Base-by-base conservation (phyloP, 2,329 filamentous ascomycete species). In the Cercospora sp. region DNA sequence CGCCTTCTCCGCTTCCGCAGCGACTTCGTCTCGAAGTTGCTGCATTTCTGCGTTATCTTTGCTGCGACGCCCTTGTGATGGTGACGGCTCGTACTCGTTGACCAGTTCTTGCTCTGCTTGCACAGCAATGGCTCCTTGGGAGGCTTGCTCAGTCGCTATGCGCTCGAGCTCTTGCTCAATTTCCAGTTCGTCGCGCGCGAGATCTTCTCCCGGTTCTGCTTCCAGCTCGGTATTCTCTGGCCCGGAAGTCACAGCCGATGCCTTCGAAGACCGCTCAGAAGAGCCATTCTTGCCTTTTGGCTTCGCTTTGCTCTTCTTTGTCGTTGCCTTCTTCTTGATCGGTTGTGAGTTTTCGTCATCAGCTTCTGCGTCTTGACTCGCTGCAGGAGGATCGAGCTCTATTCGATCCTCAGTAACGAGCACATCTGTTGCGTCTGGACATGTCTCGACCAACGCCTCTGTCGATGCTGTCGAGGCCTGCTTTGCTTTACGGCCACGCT, bases 81-180 rank as follows among this genome's bases (percentile, higher is more conserved):
- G 78, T 16, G 79, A 76, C 0, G 75, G 73, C 63, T 79, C 77
- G 70, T 73, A 77, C 75, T 82, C 75, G 74, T 81, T 75, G 63
- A 66, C 53, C 16, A 70, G 69, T 32, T 76, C 76, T 57, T 77
- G 76, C 61, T 77, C 75, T 8, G 61, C 59, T 61, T 72, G 66
- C 1, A 76, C 61, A 32, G 70, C 68, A 5, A 61, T 63, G 24
- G 65, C 63, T 61, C 71, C 71, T 74, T 69, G 69, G 5, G 74
- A 70, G 13, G 63, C 67, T 37, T 78, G 69, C 60, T 77, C 74
- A 3, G 71, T 66, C 7, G 75, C 75, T 43, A 78, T 77, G 34
- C 76, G 73, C 10, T 70, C 71, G 13, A 78, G 72, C 66, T 78
- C 76, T n/a, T 72, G 70, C 61, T 78, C 76, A 28, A 77, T 76